Percentiles rank a stretch among this genome's conserved stretches.
These are phyloP conservation scores for button mushroom (Agaricus bisporus) DNA, from an alignment of 768 basidiomycete species.

Conservation along the genomic window DNA sequence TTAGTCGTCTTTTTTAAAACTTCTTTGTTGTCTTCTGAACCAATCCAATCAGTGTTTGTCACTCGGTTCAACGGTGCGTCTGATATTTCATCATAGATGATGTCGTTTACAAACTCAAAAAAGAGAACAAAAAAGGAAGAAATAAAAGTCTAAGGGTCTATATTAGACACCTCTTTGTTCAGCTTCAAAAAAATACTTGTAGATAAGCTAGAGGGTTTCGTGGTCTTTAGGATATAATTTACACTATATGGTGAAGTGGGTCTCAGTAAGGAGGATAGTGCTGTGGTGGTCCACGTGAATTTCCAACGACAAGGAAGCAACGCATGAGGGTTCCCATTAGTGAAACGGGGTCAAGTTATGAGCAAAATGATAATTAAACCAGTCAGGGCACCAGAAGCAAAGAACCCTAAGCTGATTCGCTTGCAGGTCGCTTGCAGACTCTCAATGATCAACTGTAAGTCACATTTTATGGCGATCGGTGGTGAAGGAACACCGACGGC, in stretches of 20 bases:
- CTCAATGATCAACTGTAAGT: not conserved
- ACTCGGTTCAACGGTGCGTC: not conserved
- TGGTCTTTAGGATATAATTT: not conserved
- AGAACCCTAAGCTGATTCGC: too few species aligned
- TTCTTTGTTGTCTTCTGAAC: slow-evolving; percentile 3
- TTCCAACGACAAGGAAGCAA: too few species aligned
- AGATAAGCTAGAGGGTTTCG: not conserved
- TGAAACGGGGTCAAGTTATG: too few species aligned
- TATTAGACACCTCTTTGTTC: not conserved
- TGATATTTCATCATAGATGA: not conserved
- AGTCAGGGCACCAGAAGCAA: not conserved
- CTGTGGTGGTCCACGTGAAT: too few species aligned
- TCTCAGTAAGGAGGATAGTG: not conserved
- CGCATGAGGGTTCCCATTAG: too few species aligned
- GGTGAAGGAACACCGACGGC: slow-evolving; percentile 46
- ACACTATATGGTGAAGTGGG: not conserved
- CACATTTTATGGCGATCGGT: slow-evolving; percentile 55
- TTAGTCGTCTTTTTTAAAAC: not conserved
- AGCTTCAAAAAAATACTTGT: not conserved
- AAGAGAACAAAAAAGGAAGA: too few species aligned
- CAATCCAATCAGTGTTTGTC: not conserved
- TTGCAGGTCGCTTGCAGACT: not conserved
- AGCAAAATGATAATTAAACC: not conserved
- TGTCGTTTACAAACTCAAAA: not conserved
- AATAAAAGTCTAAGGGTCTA: too few species aligned